Conservation (phyloP, 805 yeast genomes). For the Saccharomyces mikatae region DNA sequence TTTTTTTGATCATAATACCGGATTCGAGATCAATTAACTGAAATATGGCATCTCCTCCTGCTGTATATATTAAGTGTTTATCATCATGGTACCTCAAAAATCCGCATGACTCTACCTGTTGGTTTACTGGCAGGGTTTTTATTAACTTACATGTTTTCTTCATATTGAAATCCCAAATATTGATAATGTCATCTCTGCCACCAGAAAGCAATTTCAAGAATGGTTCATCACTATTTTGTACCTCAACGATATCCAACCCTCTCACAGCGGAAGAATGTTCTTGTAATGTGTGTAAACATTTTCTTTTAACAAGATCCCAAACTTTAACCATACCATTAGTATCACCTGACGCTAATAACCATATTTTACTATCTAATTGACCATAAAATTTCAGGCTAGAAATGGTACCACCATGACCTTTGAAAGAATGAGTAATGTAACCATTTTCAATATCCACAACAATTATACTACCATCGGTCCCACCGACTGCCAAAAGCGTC, state of each 20-base stretch:
- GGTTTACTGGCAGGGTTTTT: slow-evolving; percentile 64
- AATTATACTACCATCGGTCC: slow-evolving; percentile 85
- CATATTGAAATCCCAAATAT: slow-evolving; percentile 46
- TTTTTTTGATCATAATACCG: slow-evolving; percentile 38
- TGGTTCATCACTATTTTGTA: slow-evolving; percentile 33
- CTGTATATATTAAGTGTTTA: slow-evolving; percentile 46
- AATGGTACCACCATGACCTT: slow-evolving; percentile 88
- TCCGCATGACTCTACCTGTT: slow-evolving; percentile 66
- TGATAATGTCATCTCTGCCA: slow-evolving; percentile 73
- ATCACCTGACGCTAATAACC: slow-evolving; percentile 75
- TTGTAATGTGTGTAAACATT: slow-evolving; percentile 49
- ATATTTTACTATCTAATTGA: slow-evolving; percentile 52
- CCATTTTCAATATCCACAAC: slow-evolving; percentile 91
- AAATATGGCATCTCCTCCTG: slow-evolving; percentile 69
- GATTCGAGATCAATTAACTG: slow-evolving; percentile 52
- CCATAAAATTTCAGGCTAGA: slow-evolving; percentile 74
- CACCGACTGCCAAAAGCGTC: slow-evolving; percentile 84
- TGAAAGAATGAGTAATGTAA: slow-evolving; percentile 77
- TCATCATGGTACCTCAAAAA: slow-evolving; percentile 33
- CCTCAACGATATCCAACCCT: slow-evolving; percentile 56
- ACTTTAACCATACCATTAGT: slow-evolving; percentile 48
- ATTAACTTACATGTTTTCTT: slow-evolving; percentile 44
- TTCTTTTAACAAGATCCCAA: slow-evolving; percentile 66
- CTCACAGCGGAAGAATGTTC: slow-evolving; percentile 84
- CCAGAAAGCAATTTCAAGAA: slow-evolving; percentile 56